Conservation (phyloP, 495 filamentous ascomycete genomes). For the Bathelium albidoporum region DNA sequence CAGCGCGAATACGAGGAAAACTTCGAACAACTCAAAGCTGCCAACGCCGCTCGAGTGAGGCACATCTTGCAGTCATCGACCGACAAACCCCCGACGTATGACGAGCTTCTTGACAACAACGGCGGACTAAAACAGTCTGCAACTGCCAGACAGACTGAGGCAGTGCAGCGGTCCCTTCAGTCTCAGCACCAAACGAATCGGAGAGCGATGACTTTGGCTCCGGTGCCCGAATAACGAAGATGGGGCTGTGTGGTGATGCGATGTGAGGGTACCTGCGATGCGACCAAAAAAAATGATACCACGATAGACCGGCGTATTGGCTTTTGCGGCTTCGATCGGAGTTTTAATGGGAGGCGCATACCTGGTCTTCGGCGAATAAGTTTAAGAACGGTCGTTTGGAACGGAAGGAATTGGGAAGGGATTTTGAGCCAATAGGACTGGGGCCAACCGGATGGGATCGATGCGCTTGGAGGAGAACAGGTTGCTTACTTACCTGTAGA, state of each 20-base stretch:
- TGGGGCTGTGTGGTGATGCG: too few relatives aligned
- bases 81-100: conserved; percentile 1
- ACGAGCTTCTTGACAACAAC: neutral
- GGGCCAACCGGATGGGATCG: neutral
- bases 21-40: neutral
- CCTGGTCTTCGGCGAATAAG: neutral
- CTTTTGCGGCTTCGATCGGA: neutral
- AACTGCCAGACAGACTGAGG: neutral
- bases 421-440: neutral
- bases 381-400: neutral
- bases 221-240: neutral
- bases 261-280: too few relatives aligned
- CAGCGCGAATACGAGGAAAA: conserved; percentile 2
- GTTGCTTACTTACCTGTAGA: neutral
- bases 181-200: neutral
- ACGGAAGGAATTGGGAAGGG: neutral
- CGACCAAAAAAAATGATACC: neutral
- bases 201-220: neutral
- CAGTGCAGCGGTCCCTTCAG: neutral
- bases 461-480: neutral
- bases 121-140: neutral
- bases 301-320: neutral
- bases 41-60: conserved; percentile 3
- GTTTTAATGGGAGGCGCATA: neutral
- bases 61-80: neutral